These are phyloP conservation scores for Fusarium subglutinans DNA, from an alignment of 2,329 filamentous ascomycete genomes.

Conservation along the genomic window DNA sequence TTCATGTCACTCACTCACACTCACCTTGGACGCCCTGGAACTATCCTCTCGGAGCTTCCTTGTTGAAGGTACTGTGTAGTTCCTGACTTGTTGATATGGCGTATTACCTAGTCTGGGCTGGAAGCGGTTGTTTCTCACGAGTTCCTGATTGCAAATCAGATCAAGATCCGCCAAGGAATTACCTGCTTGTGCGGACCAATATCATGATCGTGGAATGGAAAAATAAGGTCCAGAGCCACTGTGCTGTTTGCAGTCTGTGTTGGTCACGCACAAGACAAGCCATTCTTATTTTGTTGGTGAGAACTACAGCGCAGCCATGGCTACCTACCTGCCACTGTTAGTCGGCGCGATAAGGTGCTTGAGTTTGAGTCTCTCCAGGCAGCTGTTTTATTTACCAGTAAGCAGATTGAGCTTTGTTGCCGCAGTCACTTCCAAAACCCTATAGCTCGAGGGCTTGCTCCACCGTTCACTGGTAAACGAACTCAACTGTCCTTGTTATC, in stretches of 20 bases:
- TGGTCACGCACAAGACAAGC: background rate
- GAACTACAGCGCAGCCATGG: background rate
- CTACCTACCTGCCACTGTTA: background rate
- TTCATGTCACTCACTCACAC: background rate
- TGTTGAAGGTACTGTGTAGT: background rate
- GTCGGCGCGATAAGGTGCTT: slow-evolving; percentile 23
- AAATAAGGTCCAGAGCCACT: slow-evolving; percentile 3
- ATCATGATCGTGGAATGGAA: slow-evolving; percentile 1
- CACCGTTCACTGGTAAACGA: slow-evolving; percentile 10
- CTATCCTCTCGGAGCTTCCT: background rate
- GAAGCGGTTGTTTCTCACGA: background rate
- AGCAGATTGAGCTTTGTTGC: background rate
- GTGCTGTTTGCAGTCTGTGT: slow-evolving; percentile 1
- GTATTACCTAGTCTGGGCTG: slow-evolving; percentile 1
- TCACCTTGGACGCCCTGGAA: background rate
- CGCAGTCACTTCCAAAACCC: slow-evolving; percentile 11
- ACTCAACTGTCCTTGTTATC: background rate
- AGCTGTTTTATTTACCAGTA: slow-evolving; percentile 9
- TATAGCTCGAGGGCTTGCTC: background rate
- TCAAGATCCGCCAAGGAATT: background rate
- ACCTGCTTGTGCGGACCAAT: background rate
- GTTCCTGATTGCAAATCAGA: background rate
- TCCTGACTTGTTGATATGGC: background rate
- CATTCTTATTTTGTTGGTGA: background rate
- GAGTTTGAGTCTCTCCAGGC: slow-evolving; percentile 11